These are phyloP conservation scores for Cinnamomum chago DNA, from an alignment of 164 flowering plant species.

Conservation along the genomic window DNA sequence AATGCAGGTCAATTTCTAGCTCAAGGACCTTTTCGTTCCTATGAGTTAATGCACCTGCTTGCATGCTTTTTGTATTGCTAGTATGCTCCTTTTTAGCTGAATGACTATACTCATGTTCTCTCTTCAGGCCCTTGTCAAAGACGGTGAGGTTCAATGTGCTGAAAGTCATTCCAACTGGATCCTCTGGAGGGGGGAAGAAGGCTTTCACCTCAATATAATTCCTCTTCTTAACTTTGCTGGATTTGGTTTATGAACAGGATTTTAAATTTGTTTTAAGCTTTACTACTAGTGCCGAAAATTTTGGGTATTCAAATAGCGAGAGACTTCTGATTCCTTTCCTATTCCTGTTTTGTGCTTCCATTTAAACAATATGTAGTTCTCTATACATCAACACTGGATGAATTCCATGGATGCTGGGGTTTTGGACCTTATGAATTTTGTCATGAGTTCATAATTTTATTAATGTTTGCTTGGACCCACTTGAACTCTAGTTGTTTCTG, in stretches of 20 bases:
- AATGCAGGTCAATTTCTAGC: constrained; percentile 25
- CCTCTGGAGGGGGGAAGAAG: constrained; percentile 58
- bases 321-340: neutral
- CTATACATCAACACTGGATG: neutral
- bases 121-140: constrained; percentile 59
- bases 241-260: neutral
- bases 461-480: neutral
- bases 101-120: neutral
- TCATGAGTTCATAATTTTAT: neutral
- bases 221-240: neutral
- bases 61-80: neutral
- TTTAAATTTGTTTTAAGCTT: neutral
- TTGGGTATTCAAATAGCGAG: neutral
- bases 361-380: neutral
- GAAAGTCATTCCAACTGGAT: constrained; percentile 65
- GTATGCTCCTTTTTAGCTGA: neutral
- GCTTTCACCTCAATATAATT: constrained; percentile 49
- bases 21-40: neutral
- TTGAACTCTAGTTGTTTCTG: too few relatives aligned
- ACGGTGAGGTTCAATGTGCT: constrained; percentile 66
- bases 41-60: neutral
- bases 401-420: neutral
- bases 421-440: neutral
- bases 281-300: neutral
- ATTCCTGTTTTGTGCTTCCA: neutral